Evolutionary conservation across 169 alveolate genomes (phyloP), one percentile per base, ranked within the genome.

Genomic region (Eimeria acervulina): DNA sequence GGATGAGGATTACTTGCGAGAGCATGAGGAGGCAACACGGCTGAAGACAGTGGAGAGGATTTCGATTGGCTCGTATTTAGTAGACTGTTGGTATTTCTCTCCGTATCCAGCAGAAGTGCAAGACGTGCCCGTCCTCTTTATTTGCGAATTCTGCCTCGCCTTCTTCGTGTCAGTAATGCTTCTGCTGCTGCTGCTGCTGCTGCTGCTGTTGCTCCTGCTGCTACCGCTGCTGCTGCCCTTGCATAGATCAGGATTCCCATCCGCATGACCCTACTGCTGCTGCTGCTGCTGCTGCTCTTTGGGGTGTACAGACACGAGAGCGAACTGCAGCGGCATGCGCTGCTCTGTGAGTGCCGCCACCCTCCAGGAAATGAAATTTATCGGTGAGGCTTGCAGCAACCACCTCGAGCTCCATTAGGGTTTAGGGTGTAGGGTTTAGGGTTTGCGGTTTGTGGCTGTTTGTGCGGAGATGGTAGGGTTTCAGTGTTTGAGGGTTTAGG

Each of bases 361-460:
- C 99, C 99, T 0, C 99, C 99, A 23, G 99, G 99, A 51, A 99
- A 99, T 97, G 99, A 99, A 97, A 99, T 99, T 0, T 98, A 99
- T 95, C 91, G 98, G 96, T 78, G 70, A 12, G 59, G 28, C 38
- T 40, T 38, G 33, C 36, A 83, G 85, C 98, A 52, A 19, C 1
- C 55, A 36, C 33, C 88, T 0, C 70, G 38, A 44, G 90, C 66
- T 2, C 26, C 21, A 36, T 0, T 1, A 72, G 51, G 76, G 33
- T 52, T 33, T n/a, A 90, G 88, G 42, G 70, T 33, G 21, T 38
- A 61, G 47, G 33, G 70, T n/a, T 66, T 61, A 19, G 51, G 85
- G 47, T 31, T 66, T 19, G 52, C 38, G 72, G 51, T 15, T 21
- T 10, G 33, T 40, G 51, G 93, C 26, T 51, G 59, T 10, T 12